Evolutionary conservation across 768 basidiomycete species (phyloP).

Genomic region (Termitomyces sp.): DNA sequence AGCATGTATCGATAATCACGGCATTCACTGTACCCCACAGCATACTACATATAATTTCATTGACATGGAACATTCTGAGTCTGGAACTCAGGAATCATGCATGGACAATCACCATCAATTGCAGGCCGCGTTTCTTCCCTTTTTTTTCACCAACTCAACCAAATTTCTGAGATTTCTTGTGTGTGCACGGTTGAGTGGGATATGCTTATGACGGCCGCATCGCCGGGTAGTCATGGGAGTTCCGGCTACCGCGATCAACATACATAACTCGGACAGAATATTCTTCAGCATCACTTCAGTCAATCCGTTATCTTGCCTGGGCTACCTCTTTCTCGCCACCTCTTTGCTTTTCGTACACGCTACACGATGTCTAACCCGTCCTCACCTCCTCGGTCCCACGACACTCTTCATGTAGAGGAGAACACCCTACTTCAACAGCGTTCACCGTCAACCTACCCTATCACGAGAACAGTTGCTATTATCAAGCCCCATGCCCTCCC

Average conservation of each 20-base stretch:
- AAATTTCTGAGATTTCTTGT: too few species aligned
- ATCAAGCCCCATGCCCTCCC: conserved; percentile 78
- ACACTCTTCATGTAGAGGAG: conserved; percentile 21
- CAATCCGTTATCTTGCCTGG: background rate
- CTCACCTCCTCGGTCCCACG: conserved; percentile 19
- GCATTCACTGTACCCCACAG: conserved; percentile 5
- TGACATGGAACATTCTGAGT: background rate
- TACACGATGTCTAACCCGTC: conserved; percentile 13
- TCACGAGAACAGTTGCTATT: conserved; percentile 74
- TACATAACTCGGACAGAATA: background rate
- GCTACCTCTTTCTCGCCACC: background rate
- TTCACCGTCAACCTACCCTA: conserved; percentile 13
- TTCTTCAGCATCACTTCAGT: conserved; percentile 1
- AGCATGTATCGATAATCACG: conserved; percentile 9
- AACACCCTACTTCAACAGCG: conserved; percentile 8
- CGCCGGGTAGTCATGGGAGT: conserved; percentile 19
- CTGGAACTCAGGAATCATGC: background rate
- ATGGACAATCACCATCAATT: background rate
- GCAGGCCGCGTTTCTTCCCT: too few species aligned
- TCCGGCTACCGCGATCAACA: conserved; percentile 12
- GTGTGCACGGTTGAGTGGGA: too few species aligned
- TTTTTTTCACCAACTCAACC: background rate
- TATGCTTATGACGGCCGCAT: background rate
- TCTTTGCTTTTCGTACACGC: background rate
- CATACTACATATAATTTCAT: conserved; percentile 6